phyloP scores from a whole-genome alignment of 768 basidiomycete genomes.

The Suillus brevipes region DNA sequence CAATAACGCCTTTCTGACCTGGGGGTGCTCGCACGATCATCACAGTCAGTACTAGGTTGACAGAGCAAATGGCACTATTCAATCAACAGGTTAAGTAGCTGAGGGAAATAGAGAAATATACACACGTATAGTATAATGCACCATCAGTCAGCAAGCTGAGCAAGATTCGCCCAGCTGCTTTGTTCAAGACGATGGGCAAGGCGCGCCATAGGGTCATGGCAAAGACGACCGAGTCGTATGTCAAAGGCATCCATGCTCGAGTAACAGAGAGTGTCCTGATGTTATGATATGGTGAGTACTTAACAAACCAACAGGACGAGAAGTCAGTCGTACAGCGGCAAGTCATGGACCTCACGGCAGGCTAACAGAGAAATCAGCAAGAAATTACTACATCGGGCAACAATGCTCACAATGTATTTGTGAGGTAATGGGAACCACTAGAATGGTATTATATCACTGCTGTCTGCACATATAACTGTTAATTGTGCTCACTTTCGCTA shows the following conservation, averaged over 20 bases:
- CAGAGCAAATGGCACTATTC: constrained; percentile 44
- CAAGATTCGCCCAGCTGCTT: constrained; percentile 19
- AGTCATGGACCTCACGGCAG: background rate
- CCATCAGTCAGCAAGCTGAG: constrained; percentile 46
- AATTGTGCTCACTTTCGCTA: background rate
- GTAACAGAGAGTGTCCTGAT: background rate
- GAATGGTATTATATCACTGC: background rate
- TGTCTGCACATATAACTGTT: background rate
- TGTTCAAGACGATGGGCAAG: constrained; percentile 35
- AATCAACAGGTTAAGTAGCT: background rate
- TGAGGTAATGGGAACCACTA: background rate
- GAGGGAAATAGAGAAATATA: background rate
- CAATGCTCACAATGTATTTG: background rate
- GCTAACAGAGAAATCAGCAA: background rate
- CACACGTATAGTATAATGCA: constrained; percentile 46
- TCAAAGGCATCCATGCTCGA: constrained; percentile 47
- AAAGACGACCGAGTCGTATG: constrained; percentile 48
- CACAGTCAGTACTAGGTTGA: constrained; percentile 44
- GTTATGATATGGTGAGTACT: background rate
- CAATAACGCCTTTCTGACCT: constrained; percentile 47
- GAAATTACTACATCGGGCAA: background rate
- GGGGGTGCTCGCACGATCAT: constrained; percentile 47
- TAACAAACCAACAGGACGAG: background rate
- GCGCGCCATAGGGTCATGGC: constrained; percentile 40
- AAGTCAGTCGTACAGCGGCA: background rate